A percentile compares a stretch with the other conserved stretches of the same genome.
phyloP scores from a whole-genome alignment of 164 flowering plant species.

The Akebia trifoliata region DNA sequence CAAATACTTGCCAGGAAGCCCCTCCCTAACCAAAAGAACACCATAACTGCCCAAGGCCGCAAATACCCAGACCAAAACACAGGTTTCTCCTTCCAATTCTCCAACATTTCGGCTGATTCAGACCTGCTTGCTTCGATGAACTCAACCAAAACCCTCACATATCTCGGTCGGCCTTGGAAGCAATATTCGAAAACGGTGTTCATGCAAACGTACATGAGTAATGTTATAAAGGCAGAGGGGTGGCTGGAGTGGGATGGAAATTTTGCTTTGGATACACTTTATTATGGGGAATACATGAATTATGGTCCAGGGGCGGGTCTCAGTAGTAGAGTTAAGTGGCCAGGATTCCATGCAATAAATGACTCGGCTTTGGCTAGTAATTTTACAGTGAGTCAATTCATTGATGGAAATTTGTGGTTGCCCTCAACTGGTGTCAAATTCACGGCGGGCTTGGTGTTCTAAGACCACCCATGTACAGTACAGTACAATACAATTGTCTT shows the following conservation, averaged over 20 bases:
- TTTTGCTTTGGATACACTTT: slow-evolving; percentile 18
- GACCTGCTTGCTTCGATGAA: background rate
- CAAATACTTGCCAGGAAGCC: slow-evolving; percentile 12
- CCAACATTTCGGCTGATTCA: slow-evolving; percentile 1
- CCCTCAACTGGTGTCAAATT: slow-evolving; percentile 12
- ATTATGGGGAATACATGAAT: slow-evolving; percentile 27
- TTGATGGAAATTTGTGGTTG: slow-evolving; percentile 13
- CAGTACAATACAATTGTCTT: no score
- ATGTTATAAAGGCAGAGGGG: slow-evolving; percentile 15
- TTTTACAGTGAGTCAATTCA: slow-evolving; percentile 9
- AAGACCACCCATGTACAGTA: no score
- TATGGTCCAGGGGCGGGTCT: slow-evolving; percentile 18
- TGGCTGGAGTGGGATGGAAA: slow-evolving; percentile 23
- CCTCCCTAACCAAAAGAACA: slow-evolving; percentile 7
- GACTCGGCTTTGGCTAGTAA: background rate
- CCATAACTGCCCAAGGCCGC: slow-evolving; percentile 18
- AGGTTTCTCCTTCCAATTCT: slow-evolving; percentile 14
- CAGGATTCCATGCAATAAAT: slow-evolving; percentile 16
- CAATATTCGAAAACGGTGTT: slow-evolving; percentile 19
- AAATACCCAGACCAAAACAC: slow-evolving; percentile 10
- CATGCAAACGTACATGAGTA: slow-evolving; percentile 19
- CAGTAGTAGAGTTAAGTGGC: slow-evolving; percentile 16
- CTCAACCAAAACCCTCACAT: background rate
- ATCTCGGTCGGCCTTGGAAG: slow-evolving; percentile 26
- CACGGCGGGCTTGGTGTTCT: background rate